Evolutionary conservation across 2,329 filamentous ascomycete species (phyloP).

Genomic region (Trichoderma hamatum): DNA sequence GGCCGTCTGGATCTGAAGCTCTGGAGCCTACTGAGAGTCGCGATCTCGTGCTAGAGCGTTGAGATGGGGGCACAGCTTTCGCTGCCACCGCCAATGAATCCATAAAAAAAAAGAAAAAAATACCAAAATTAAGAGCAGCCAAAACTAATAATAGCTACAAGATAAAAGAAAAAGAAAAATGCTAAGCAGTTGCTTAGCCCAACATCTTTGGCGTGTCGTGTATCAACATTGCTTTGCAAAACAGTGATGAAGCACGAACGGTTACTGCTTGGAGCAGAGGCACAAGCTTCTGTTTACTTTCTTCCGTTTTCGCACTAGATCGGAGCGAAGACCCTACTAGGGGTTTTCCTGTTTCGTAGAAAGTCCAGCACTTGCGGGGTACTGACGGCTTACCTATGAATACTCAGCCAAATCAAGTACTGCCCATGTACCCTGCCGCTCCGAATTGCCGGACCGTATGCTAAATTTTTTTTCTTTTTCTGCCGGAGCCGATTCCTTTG

Average conservation of each 20-base stretch:
- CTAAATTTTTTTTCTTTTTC: constrained; percentile 39
- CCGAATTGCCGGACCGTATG: constrained; percentile 35
- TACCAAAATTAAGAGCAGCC: not conserved
- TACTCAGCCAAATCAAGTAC: constrained; percentile 6
- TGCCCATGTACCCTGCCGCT: constrained; percentile 22
- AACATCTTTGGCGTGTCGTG: constrained; percentile 4
- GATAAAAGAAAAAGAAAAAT: not conserved
- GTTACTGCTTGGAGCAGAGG: not conserved
- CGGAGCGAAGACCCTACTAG: not conserved
- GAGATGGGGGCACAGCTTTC: not conserved
- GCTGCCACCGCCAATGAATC: constrained; percentile 2
- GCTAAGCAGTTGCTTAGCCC: not conserved
- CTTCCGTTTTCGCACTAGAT: constrained; percentile 36
- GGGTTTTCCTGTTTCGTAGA: constrained; percentile 17
- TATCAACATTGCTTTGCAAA: not conserved
- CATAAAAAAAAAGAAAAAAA: not conserved
- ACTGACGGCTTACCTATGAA: not conserved
- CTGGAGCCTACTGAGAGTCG: constrained; percentile 1
- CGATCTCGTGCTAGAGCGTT: not conserved
- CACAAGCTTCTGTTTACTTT: constrained; percentile 38
- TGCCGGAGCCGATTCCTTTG: constrained; percentile 31
- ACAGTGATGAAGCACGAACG: not conserved
- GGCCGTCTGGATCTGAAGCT: constrained; percentile 22
- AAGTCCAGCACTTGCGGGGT: constrained; percentile 21
- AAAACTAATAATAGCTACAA: not conserved